Evolutionary conservation across 768 basidiomycete species (phyloP), one percentile per base, ranked within the genome.

Genomic region (Amanita jacksonii): DNA sequence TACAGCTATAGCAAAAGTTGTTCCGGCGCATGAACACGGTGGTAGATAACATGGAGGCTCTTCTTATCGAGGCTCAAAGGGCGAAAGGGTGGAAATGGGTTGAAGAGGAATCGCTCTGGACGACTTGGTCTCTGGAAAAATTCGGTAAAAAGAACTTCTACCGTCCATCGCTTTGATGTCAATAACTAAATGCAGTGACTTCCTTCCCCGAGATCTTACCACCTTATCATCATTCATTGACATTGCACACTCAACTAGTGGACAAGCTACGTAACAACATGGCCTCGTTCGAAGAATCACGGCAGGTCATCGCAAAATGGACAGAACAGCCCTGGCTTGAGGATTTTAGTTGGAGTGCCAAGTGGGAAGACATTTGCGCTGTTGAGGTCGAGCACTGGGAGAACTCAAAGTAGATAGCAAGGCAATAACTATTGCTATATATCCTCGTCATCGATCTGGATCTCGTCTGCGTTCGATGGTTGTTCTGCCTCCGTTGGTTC

Each of bases 401-500:
- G 47, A 52, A 23, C 22, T 38, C 10, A 45, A 24, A 19, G 12
- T 45, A 25, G 38, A 25, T 15, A 35, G 38, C 27, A 45, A 43
- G 54, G 43, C 47, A 46, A 40, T 51, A 54, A 45, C 53, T 52
- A 48, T 31, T 61, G 34, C 20, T 69, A 74, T 60, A 70, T 56
- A 55, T 83, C 81, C 52, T 88, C 85, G 41, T 90, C 88, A 56
- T 89, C 85, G 54, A 91, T 89, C 49, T 83, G 85, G 48, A 92
- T 92, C 65, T 92, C 89, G 46, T 91, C 89, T 33, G 64, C 76
- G 56, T 92, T 91, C 43, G 52, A 55, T 22, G 57, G 62, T 46
- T 58, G 57, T 23, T 41, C 56, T 6, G 56, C 59, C 13, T 54
- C 57, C 19, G 60, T 57, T 33, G 56, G 70, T 46, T 6, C 7